Base-by-base conservation (phyloP, 352 stramenopile genomes). In the Globisporangium abappressorium region DNA sequence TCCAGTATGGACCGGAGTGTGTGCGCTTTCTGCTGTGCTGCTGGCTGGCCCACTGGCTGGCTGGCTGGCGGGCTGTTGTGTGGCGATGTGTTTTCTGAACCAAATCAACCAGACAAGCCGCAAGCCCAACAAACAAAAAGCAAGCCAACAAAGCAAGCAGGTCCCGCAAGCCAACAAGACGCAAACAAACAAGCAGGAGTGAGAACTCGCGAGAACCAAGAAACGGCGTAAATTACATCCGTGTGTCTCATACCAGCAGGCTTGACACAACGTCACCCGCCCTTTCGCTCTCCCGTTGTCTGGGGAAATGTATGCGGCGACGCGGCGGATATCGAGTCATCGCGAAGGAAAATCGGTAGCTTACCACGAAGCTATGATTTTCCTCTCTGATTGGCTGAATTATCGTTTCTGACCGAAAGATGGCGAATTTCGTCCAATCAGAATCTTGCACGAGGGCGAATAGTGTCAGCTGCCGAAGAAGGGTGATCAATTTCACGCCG, bases 81-180 rank as follows among this genome's bases (percentile, higher is more conserved):
- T 15, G 30, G 33, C 28, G 28, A 65, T 47, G 28, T 57, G 30
- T 46, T 59, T 66, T 66, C 61, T 66, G 61, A 66, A 66, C 51
- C 61, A 66, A 66, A 57, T 59, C 61, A 64, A 51, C 58, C 34
- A 51, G 36, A 26, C n/a, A 51, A 47, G 57, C 7, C 34, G 15
- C 57, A 62, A 62, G 20, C 20, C 33, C 11, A 43, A 28, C 9
- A 62, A 65, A 57, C 22, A 22, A n/a, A n/a, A n/a, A 11, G 5
- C 43, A 51, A 51, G 20, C 41, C 24, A 26, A 41, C 5, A 41
- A 41, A 18, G 36, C 36, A 43, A 43, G 9, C 34, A 47, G 6
- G 38, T 18, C 14, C 9, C 38, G 15, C 41, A n/a, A 47, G 41
- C 41, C 41, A 20, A 9, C 41, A 46, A 20, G 38, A 20, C 38